Percentiles rank a stretch among this genome's conserved stretches.
phyloP scores from a whole-genome alignment of 345 rosid genomes.

The Populus davidiana region DNA sequence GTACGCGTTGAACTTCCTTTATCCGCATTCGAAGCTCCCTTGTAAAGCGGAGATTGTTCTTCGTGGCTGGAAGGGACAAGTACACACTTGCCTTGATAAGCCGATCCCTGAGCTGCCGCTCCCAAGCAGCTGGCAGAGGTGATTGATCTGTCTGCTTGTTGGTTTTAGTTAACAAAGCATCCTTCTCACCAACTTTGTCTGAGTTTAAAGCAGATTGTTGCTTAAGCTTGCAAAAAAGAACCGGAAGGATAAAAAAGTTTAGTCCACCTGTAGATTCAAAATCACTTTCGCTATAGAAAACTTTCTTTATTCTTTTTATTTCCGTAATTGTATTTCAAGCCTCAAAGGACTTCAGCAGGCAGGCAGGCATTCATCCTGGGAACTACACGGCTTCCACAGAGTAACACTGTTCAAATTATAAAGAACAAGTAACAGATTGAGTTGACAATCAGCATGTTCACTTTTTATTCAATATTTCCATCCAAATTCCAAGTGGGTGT shows the following conservation, averaged over 20 bases:
- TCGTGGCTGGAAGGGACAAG: slow-evolving; percentile 74
- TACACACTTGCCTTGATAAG: slow-evolving; percentile 84
- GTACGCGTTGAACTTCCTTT: slow-evolving; percentile 74
- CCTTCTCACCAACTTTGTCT: slow-evolving; percentile 29
- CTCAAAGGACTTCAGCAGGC: slow-evolving; percentile 1
- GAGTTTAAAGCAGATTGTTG: slow-evolving; percentile 34
- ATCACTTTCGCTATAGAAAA: background rate
- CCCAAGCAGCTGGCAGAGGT: slow-evolving; percentile 54
- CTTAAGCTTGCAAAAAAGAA: slow-evolving; percentile 21
- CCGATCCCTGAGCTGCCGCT: slow-evolving; percentile 83
- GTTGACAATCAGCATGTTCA: background rate
- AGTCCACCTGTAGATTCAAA: slow-evolving; percentile 1
- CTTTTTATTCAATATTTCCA: background rate
- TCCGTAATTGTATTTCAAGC: slow-evolving; percentile 1
- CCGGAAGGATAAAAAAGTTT: background rate
- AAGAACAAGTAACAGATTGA: background rate
- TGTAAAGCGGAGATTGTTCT: slow-evolving; percentile 58
- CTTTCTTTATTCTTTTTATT: background rate
- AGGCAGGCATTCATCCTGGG: background rate
- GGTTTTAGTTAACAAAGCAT: slow-evolving; percentile 26
- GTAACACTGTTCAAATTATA: background rate
- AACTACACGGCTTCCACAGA: background rate
- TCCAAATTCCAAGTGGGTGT: background rate
- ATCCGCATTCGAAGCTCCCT: slow-evolving; percentile 84
- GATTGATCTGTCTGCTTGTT: slow-evolving; percentile 37